Conservation (phyloP, 202 grass and related monocot genomes). For the Carex sylvatica region DNA sequence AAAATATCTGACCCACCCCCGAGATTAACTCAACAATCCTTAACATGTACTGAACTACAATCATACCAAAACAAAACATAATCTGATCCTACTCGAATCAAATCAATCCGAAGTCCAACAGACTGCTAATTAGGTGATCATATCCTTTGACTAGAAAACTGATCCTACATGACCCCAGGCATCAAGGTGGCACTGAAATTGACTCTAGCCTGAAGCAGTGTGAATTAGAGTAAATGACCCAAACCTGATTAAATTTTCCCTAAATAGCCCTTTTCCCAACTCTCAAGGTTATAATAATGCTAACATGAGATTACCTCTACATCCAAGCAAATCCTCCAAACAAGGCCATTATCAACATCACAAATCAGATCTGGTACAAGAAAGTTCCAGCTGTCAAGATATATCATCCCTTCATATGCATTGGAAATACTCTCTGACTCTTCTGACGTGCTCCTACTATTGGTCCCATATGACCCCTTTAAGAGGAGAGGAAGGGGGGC, state of each 20-base stretch:
- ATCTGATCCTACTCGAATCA: neutral
- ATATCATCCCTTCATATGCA: conserved; percentile 80
- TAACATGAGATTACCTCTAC: conserved; percentile 57
- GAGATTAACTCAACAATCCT: neutral
- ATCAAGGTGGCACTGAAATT: neutral
- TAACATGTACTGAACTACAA: neutral
- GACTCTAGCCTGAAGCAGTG: neutral
- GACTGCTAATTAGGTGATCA: neutral
- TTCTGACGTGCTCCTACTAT: conserved; percentile 48
- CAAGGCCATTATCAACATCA: conserved; percentile 80
- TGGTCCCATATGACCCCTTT: conserved; percentile 40
- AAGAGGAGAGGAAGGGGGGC: conserved; percentile 84
- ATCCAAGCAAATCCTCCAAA: conserved; percentile 86
- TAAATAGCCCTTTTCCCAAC: neutral
- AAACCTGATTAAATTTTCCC: neutral
- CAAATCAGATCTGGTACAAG: conserved; percentile 84
- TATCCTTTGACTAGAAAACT: neutral
- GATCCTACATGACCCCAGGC: neutral
- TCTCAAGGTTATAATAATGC: neutral
- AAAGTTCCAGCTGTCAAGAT: conserved; percentile 88
- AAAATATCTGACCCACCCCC: neutral
- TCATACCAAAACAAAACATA: conserved; percentile 12
- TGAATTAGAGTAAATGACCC: neutral
- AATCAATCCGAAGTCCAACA: neutral
- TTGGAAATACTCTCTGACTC: conserved; percentile 52